These are phyloP conservation scores for Angophora floribunda DNA, from an alignment of 345 rosid species.

Conservation along the genomic window DNA sequence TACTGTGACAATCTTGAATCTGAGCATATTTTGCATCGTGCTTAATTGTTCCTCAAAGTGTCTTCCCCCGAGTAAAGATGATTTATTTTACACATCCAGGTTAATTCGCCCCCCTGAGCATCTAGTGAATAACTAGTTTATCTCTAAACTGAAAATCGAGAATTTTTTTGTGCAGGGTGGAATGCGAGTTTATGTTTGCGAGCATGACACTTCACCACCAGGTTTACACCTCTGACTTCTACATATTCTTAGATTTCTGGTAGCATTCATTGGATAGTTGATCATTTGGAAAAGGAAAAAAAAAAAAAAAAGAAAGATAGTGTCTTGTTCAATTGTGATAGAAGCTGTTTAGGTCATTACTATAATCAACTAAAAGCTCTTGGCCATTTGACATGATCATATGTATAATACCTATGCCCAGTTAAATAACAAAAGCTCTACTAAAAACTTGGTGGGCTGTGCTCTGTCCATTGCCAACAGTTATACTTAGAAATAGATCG, in stretches of 20 bases:
- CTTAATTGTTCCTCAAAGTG: neutral
- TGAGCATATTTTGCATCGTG: neutral
- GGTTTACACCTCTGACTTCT: slow-evolving; percentile 23
- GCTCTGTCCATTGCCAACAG: neutral
- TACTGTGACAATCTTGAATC: neutral
- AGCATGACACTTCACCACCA: slow-evolving; percentile 77
- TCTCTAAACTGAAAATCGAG: neutral
- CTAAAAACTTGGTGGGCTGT: neutral
- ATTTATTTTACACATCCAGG: neutral
- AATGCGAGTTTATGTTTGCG: slow-evolving; percentile 67
- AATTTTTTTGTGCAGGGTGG: slow-evolving; percentile 57
- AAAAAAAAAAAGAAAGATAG: neutral
- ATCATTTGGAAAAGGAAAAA: neutral
- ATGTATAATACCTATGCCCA: neutral
- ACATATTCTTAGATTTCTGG: neutral
- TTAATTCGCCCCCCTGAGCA: neutral
- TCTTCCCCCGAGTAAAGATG: neutral
- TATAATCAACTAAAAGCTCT: neutral
- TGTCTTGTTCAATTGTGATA: neutral
- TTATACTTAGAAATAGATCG: neutral
- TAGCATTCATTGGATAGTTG: neutral
- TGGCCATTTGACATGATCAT: neutral
- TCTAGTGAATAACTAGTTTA: neutral
- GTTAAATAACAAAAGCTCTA: neutral
- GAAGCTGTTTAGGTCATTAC: neutral